Evolutionary conservation across 1,284 basidiomycete species (phyloP), one percentile per base, ranked within the genome.

Genomic region (Paramarasmius palmivorus): DNA sequence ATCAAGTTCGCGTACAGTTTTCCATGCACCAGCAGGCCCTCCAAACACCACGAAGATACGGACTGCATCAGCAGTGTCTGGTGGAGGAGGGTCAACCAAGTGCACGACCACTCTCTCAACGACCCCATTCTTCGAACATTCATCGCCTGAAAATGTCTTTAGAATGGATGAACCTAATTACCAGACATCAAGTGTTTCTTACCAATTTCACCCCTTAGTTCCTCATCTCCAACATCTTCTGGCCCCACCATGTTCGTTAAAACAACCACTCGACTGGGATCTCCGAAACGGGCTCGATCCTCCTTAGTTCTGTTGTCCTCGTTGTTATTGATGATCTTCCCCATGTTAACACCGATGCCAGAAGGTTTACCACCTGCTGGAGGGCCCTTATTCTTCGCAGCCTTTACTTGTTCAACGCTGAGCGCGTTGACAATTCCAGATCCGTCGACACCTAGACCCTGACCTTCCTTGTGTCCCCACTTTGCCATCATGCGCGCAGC

Each of bases 381-480:
- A 54, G 57, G 61, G 65, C 60, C 63, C 50, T 73, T 73, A 20
- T 64, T 66, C 54, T 75, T 75, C 17, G 69, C 68, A 20, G 62
- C 63, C 57, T 79, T 82, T 26, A 86, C 73, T 63, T 86, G 86
- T 61, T 95, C 90, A 23, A 95, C 87, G 0, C 84, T 80, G 32
- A 98, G 80, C 2, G 95, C 92, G 55, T 95, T 89, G 40, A 93
- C 82, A 52, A 97, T 95, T 4, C 95, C 95, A 10, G 82, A 81
- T 2, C 87, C 90, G 57, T 89, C 85, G 0, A 81, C 86, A 45
- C 94, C 95, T 2, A 97, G 79, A 10, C 93, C 95, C 70, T 94
- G 87, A 1, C 95, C 95, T 65, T 94, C 90, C 65, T 91, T 90
- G 70, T 97, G 93, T 0, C 95, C 95, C 90, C 91, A 96, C 72